Evolutionary conservation across 768 basidiomycete genomes (phyloP), one percentile per base, ranked within the genome.

Genomic region (Lactarius sanguifluus): DNA sequence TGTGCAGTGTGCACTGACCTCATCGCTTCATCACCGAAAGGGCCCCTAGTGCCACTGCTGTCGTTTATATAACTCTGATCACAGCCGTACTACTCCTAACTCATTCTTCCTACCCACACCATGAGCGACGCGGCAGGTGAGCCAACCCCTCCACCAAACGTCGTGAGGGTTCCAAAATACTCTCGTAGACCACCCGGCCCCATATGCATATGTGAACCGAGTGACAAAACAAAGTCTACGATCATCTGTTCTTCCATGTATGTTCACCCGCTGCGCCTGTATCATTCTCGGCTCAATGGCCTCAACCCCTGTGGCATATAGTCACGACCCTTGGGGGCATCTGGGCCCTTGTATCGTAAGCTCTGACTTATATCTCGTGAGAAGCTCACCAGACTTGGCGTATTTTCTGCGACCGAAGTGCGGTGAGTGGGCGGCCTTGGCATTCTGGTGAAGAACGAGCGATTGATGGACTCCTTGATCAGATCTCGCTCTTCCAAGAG

Each of bases 401-500:
- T 75, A 72, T 50, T 23, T 32, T 36, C 28, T 45, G 79, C 80
- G 75, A 62, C 16, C 34, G 58, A 15, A 66, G 60, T 41, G 64
- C 64, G 38, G 63, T 65, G 55, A 57, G 64, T 59, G 9, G n/a
- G 10, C n/a, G n/a, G 12, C 34, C 50, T 38, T 40, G 45, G 23
- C 30, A 16, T 32, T 25, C 20, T 15, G 12, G 13, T n/a, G 20
- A 32, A n/a, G 50, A 54, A 12, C 28, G 38, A n/a, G 38, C 23
- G 16, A 32, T 10, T 45, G 25, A 40, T 36, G 6, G 23, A 20
- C 13, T 15, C 2, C 32, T 23, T n/a, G 16, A 13, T 32, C 61
- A 90, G 89, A 82, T 91, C 69, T 79, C 82, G n/a, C 83, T 82
- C 69, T 90, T 89, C 75, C 80, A 82, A 69, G 82, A 81, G 67